A percentile compares a stretch with the other conserved stretches of the same genome.
phyloP scores from a whole-genome alignment of 768 basidiomycete genomes.

The Pulveroboletus sp. region DNA sequence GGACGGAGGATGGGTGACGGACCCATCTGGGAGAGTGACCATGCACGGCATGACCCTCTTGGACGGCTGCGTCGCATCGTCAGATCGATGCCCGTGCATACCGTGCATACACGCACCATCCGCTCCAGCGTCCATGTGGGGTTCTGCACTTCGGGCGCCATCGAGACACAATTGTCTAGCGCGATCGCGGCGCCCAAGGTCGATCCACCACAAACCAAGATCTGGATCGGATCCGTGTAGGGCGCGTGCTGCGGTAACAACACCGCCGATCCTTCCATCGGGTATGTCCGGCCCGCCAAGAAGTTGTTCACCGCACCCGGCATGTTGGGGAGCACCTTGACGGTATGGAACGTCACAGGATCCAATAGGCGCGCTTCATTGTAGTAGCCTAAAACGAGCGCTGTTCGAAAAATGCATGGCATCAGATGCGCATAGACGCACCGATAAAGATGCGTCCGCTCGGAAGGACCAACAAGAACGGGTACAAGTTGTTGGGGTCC shows the following conservation, averaged over 20 bases:
- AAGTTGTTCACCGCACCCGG: conserved; percentile 73
- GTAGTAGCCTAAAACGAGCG: conserved; percentile 59
- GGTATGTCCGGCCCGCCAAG: conserved; percentile 72
- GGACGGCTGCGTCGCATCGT: conserved; percentile 46
- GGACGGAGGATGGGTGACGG: too few species aligned
- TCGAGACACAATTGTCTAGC: conserved; percentile 71
- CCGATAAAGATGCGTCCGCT: conserved; percentile 70
- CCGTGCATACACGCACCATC: conserved; percentile 52
- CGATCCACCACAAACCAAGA: conserved; percentile 78
- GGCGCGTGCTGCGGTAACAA: conserved; percentile 70
- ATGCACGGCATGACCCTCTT: conserved; percentile 77
- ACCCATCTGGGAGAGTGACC: conserved; percentile 55
- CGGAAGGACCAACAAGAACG: conserved; percentile 71
- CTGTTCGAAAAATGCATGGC: not conserved
- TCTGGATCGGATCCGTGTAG: conserved; percentile 66
- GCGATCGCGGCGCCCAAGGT: conserved; percentile 47
- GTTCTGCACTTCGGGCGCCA: conserved; percentile 59
- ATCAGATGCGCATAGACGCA: conserved; percentile 26
- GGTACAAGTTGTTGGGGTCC: conserved; percentile 80
- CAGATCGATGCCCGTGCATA: not conserved
- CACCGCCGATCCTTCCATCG: conserved; percentile 68
- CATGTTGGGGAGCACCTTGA: conserved; percentile 62
- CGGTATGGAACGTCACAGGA: conserved; percentile 60
- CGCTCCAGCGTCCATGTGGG: conserved; percentile 72
- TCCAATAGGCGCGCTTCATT: conserved; percentile 80